Evolutionary conservation across 2,329 filamentous ascomycete genomes (phyloP).

Genomic region (Penicillium sp.): DNA sequence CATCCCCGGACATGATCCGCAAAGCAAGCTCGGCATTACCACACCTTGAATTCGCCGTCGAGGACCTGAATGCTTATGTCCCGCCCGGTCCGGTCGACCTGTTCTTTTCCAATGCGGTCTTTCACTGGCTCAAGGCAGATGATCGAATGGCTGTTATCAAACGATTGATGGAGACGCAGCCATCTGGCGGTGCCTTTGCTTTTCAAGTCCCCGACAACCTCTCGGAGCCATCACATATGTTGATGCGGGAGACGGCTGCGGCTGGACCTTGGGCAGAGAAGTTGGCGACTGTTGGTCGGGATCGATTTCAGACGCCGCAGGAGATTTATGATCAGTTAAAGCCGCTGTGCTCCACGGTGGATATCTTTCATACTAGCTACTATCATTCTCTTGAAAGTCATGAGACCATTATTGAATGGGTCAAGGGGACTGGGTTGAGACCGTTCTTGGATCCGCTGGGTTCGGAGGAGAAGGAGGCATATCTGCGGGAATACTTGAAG

Average conservation of each 20-base stretch:
- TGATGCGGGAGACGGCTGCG: conserved; percentile 46
- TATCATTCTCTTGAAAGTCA: conserved; percentile 48
- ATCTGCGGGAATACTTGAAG: conserved; percentile 45
- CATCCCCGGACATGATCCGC: conserved; percentile 51
- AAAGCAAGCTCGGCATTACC: conserved; percentile 44
- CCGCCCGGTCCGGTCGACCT: conserved; percentile 39
- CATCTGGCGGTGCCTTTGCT: conserved; percentile 47
- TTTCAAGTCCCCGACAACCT: conserved; percentile 53
- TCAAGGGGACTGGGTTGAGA: conserved; percentile 52
- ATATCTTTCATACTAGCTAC: conserved; percentile 53
- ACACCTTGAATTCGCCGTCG: conserved; percentile 42
- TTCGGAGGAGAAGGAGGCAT: conserved; percentile 39
- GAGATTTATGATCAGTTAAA: conserved; percentile 49
- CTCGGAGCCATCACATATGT: conserved; percentile 44
- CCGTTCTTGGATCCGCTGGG: conserved; percentile 50
- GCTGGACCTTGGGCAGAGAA: conserved; percentile 37
- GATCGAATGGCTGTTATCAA: conserved; percentile 45
- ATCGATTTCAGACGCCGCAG: conserved; percentile 45
- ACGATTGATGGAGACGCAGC: conserved; percentile 40
- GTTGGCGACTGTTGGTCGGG: conserved; percentile 37
- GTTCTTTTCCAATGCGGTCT: conserved; percentile 53
- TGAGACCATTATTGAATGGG: conserved; percentile 54
- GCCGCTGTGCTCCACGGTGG: conserved; percentile 40
- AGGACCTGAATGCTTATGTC: conserved; percentile 43
- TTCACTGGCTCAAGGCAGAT: conserved; percentile 51